Conservation (phyloP, 1,284 basidiomycete species). For the Trametes polyzona region DNA sequence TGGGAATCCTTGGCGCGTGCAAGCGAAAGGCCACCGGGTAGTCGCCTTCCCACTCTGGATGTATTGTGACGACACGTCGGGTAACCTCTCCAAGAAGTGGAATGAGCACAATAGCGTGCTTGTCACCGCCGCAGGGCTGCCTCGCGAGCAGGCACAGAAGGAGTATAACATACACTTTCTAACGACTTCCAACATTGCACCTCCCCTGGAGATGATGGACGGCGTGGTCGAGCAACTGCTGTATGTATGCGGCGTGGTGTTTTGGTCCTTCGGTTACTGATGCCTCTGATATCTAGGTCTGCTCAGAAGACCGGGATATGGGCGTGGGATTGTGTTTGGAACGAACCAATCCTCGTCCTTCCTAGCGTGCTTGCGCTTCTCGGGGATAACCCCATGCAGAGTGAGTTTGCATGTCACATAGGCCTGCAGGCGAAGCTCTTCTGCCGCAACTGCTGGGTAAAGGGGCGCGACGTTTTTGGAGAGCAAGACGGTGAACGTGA, state of each 20-base stretch:
- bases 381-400: slow-evolving; percentile 52
- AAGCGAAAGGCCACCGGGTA: slow-evolving; percentile 13
- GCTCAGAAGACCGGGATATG: slow-evolving; percentile 36
- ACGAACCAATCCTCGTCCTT: slow-evolving; percentile 39
- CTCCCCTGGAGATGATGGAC: slow-evolving; percentile 48
- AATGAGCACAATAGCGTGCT: slow-evolving; percentile 47
- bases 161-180: slow-evolving; percentile 43
- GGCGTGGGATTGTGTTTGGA: slow-evolving; percentile 38
- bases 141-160: slow-evolving; percentile 25
- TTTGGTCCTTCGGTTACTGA: too few relatives aligned
- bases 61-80: slow-evolving; percentile 34
- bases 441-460: slow-evolving; percentile 43
- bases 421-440: slow-evolving; percentile 43
- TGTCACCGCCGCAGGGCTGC: slow-evolving; percentile 38
- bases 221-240: slow-evolving; percentile 27
- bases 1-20: neutral
- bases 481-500: too few relatives aligned
- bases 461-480: too few relatives aligned
- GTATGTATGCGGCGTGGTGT: too few relatives aligned
- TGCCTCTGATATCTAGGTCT: slow-evolving; percentile 21
- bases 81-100: slow-evolving; percentile 40
- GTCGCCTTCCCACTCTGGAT: slow-evolving; percentile 26
- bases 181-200: slow-evolving; percentile 43
- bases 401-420: slow-evolving; percentile 47
- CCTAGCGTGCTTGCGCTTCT: slow-evolving; percentile 40